Evolutionary conservation across 2,329 filamentous ascomycete species (phyloP).

Genomic region (Clonostachys sp.): DNA sequence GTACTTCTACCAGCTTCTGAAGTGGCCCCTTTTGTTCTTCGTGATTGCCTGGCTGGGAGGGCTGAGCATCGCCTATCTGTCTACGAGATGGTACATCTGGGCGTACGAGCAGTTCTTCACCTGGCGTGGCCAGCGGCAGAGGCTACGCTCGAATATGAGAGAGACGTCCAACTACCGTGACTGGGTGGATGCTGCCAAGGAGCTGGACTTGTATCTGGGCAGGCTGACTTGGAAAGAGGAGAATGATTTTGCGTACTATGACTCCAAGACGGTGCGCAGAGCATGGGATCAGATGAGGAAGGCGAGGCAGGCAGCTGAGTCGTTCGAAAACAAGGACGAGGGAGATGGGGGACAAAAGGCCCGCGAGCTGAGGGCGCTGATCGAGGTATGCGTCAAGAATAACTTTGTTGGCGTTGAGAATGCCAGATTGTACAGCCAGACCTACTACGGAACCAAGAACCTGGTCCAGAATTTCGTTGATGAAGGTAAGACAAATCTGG

Average conservation of each 20-base stretch:
- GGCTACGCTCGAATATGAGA: constrained; percentile 66
- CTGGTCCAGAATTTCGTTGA: constrained; percentile 87
- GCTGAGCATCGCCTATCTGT: constrained; percentile 67
- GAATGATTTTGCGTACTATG: constrained; percentile 80
- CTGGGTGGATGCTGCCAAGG: constrained; percentile 76
- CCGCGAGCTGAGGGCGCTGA: constrained; percentile 70
- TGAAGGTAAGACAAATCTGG: constrained; percentile 54
- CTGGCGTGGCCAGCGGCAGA: constrained; percentile 78
- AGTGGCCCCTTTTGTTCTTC: constrained; percentile 83
- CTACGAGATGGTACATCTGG: constrained; percentile 85
- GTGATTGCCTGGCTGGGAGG: constrained; percentile 78
- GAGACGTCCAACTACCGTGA: constrained; percentile 71
- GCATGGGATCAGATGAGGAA: constrained; percentile 73
- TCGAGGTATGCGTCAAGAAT: constrained; percentile 93
- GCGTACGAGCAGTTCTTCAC: constrained; percentile 87
- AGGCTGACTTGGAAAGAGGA: constrained; percentile 77
- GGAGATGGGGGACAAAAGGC: constrained; percentile 44
- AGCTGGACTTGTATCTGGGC: constrained; percentile 75
- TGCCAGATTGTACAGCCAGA: constrained; percentile 90
- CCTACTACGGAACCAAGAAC: constrained; percentile 96
- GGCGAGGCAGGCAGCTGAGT: constrained; percentile 55
- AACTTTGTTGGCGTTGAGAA: constrained; percentile 97
- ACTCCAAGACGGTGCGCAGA: constrained; percentile 74
- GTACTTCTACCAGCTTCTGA: constrained; percentile 80
- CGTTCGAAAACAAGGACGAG: constrained; percentile 31